Base-by-base conservation (phyloP, 2,329 filamentous ascomycete species). In the Aspergillus fischeri region DNA sequence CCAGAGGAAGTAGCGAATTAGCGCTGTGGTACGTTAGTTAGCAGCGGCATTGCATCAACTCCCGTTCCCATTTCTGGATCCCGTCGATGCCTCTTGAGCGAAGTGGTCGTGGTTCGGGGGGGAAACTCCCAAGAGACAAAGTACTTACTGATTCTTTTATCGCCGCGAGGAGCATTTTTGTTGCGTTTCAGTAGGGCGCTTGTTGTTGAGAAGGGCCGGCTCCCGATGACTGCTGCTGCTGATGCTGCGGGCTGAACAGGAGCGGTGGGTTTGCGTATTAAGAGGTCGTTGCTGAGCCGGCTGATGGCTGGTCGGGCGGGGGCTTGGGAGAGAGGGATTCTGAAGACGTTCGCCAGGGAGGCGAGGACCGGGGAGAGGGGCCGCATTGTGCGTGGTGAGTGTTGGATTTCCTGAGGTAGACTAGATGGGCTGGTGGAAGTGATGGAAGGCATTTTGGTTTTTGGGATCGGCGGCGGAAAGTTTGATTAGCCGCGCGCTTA, bases 1-100 rank as follows among this genome's bases (percentile, higher is more conserved):
- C 67, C 82, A 77, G 65, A 90, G 83, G 74, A 87, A 84, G 77
- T 90, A 90, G 67, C 86, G 81, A 73, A 90, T 89, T 55, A 85
- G 70, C 38, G 82, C 84, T 86, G 66, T 51, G 20, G 63, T 20
- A 55, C 42, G 51, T 54, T 49, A 25, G 51, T 57, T 49, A 25
- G 47, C n/a, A 41, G 27, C 29, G 17, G 20, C 8, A 38, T 44
- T 8, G 20, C 17, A 38, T 44, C 8, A 21, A 53, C 52, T 49
- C 60, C 70, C 67, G 65, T 56, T 21, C 53, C 28, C n/a, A 44
- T 54, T 32, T 50, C 52, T 41, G 32, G 14, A 17, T 6, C 5
- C 32, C 2, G 28, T 29, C 28, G 28, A 10, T 29, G 28, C 10
- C 10, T 29, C 4, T 11, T 4, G 29, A 11, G 32, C 28, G 10